Evolutionary conservation across 345 rosid species (phyloP).

Genomic region (Viola odorata): DNA sequence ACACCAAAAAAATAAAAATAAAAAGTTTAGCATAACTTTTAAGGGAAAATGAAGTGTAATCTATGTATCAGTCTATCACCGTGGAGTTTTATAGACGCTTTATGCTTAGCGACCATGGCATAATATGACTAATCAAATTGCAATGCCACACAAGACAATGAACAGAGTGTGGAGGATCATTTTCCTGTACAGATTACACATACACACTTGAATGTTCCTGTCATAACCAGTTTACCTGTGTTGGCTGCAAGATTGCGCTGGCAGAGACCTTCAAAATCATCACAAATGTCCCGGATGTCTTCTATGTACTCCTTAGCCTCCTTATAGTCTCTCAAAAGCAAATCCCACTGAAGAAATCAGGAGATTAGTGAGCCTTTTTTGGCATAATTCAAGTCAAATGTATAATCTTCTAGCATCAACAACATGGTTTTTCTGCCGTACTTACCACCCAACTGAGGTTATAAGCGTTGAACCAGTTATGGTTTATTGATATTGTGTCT

Average conservation of each 20-base stretch:
- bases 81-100: too few species aligned
- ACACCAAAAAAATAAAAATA: too few species aligned
- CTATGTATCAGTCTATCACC: too few species aligned
- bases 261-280: conserved; percentile 83
- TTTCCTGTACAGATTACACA: background rate
- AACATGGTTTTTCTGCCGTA: conserved; percentile 4
- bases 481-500: conserved; percentile 89
- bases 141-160: too few species aligned
- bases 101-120: too few species aligned
- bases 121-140: too few species aligned
- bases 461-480: conserved; percentile 87
- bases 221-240: conserved; percentile 47
- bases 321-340: conserved; percentile 67
- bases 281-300: conserved; percentile 81
- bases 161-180: too few species aligned
- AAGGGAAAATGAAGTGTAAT: too few species aligned
- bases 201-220: background rate
- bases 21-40: too few species aligned
- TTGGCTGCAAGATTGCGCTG: conserved; percentile 95
- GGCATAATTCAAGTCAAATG: conserved; percentile 2
- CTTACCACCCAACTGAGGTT: conserved; percentile 88
- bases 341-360: conserved; percentile 59
- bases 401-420: conserved; percentile 10
- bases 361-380: conserved; percentile 9
- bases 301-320: conserved; percentile 82